Evolutionary conservation across 2,329 filamentous ascomycete genomes (phyloP).

Genomic region (Fusarium ramigenum): DNA sequence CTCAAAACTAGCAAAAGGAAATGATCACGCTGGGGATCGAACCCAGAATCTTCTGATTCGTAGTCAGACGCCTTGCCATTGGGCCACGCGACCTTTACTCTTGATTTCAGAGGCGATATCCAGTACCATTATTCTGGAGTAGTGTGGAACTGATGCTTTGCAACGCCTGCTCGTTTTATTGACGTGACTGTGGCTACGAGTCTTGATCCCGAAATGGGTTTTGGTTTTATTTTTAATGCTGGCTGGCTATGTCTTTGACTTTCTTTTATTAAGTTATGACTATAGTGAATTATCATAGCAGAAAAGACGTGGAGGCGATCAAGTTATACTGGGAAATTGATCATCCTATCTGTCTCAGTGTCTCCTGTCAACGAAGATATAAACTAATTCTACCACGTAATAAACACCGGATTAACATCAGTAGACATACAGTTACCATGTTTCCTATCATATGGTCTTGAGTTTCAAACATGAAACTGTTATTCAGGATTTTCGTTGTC

Average conservation of each 20-base stretch:
- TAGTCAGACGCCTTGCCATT: constrained; percentile 36
- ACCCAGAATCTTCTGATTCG: constrained; percentile 36
- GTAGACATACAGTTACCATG: not conserved
- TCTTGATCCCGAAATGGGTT: not conserved
- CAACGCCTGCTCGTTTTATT: not conserved
- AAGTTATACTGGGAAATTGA: no score
- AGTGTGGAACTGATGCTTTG: not conserved
- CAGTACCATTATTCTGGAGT: accelerated
- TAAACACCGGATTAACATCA: not conserved
- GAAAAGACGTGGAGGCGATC: not conserved
- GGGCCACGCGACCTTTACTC: constrained; percentile 35
- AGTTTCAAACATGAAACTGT: not conserved
- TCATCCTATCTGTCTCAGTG: not conserved
- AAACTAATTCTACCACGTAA: not conserved
- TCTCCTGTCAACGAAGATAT: no score
- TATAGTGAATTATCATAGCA: not conserved
- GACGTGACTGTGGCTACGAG: not conserved
- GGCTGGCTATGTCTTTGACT: no score
- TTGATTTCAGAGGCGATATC: accelerated
- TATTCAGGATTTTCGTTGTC: not conserved
- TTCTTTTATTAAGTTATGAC: no score
- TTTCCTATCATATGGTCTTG: not conserved
- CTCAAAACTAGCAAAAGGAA: constrained; percentile 2
- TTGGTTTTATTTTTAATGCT: not conserved
- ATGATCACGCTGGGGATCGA: constrained; percentile 37